These are phyloP conservation scores for Rheum nobile DNA, from an alignment of 148 eudicot species.

Conservation along the genomic window DNA sequence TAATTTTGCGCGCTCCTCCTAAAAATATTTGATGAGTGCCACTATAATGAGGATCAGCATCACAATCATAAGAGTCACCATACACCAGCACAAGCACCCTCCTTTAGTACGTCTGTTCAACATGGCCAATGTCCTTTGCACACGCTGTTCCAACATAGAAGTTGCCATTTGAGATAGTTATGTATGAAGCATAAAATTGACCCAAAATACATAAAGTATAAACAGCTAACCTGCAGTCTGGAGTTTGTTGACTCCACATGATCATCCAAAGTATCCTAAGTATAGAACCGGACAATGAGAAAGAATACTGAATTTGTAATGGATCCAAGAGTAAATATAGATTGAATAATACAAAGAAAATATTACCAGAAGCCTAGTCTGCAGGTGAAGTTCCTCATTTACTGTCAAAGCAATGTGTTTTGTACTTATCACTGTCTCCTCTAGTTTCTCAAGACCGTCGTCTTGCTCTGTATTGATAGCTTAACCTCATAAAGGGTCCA, in stretches of 20 bases:
- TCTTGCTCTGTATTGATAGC: conserved; percentile 28
- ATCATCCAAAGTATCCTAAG: conserved; percentile 35
- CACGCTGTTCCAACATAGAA: conserved; percentile 45
- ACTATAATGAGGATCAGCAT: conserved; percentile 38
- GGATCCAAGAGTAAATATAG: background rate
- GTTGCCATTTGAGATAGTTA: background rate
- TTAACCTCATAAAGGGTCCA: background rate
- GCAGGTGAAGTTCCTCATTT: conserved; percentile 38
- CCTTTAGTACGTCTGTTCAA: conserved; percentile 77
- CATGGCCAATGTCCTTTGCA: conserved; percentile 60
- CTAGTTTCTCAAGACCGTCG: conserved; percentile 35
- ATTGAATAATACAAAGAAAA: background rate
- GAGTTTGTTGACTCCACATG: conserved; percentile 32
- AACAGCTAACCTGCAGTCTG: conserved; percentile 25
- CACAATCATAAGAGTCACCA: conserved; percentile 48
- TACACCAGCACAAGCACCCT: conserved; percentile 55
- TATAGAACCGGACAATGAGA: background rate
- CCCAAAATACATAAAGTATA: background rate
- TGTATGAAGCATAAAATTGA: background rate
- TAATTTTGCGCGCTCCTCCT: background rate
- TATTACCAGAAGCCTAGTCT: conserved; percentile 36
- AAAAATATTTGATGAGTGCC: conserved; percentile 62
- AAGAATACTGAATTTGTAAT: background rate
- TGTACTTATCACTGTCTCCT: conserved; percentile 34
- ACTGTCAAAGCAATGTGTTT: conserved; percentile 39